Base-by-base conservation (phyloP, 176 grass and related monocot genomes). In the Cocos nucifera region DNA sequence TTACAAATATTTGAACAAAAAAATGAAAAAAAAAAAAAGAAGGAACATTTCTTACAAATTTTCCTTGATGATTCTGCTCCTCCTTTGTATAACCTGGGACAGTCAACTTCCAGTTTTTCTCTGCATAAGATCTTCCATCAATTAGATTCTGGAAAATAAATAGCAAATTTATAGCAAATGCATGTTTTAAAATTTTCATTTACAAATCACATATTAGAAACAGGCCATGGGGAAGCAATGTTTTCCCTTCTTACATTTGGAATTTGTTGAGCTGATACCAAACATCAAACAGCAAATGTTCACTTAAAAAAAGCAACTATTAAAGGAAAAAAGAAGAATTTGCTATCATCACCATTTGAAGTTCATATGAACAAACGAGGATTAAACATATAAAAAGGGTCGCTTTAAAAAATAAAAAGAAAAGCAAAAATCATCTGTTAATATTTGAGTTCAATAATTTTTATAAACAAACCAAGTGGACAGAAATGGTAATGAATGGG, bases 21-120 rank as follows among this genome's bases (percentile, higher is more conserved):
- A 16, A 27, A 51, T 56, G 25, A 19, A 66, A 65, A 65, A 30
- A 57, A 59, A 56, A 9, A 69, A 69, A 39, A 12, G 24, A 7
- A 71, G 62, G 57, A 59, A 54, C 9, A 57, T 22, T 57, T 79
- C 94, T 93, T 82, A 99, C 94, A 67, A 75, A 66, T 69, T 79
- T 83, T 80, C 71, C 86, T 77, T 83, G 82, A 28, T 68, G 70
- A 74, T 86, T 83, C 35, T 93, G 83, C 55, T 88, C 88, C 57
- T 86, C 88, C 74, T 72, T 93, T 62, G 88, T 83, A 75, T 81
- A 99, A 65, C 94, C 94, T 69, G 94, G 94, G 59, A 99, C 25
- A 35, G 88, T 67, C 53, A 93, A 73, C 30, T 89, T 70, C 88
- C 84, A 99, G 78, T 85, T 86, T 89, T 35, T 80, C 66, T 99